These are phyloP conservation scores for Ganoderma sinense DNA, from an alignment of 1,284 basidiomycete genomes.

Conservation along the genomic window DNA sequence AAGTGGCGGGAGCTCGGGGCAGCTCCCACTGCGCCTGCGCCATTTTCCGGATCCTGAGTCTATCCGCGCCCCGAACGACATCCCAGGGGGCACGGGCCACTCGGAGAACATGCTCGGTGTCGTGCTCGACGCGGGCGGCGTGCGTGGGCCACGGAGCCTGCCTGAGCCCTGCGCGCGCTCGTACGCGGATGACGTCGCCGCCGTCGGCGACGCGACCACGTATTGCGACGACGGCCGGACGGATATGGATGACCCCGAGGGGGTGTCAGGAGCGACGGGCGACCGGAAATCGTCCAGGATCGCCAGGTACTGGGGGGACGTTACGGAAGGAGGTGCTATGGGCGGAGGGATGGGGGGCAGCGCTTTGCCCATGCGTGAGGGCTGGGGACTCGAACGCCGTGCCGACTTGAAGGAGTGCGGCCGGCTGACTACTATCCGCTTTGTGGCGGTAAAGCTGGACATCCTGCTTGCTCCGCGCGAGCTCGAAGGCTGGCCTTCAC, in stretches of 20 bases:
- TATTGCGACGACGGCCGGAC: slow-evolving; percentile 14
- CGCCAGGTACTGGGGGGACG: slow-evolving; percentile 19
- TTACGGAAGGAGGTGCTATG: neutral
- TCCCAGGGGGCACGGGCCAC: slow-evolving; percentile 17
- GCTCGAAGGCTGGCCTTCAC: slow-evolving; percentile 17
- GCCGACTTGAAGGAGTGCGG: slow-evolving; percentile 24
- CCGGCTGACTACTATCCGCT: slow-evolving; percentile 24
- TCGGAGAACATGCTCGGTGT: slow-evolving; percentile 19
- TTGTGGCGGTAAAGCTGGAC: slow-evolving; percentile 8
- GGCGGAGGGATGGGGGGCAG: slow-evolving; percentile 9
- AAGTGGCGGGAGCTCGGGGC: slow-evolving; percentile 30
- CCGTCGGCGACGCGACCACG: slow-evolving; percentile 10
- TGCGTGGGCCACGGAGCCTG: slow-evolving; percentile 25
- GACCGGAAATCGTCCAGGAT: slow-evolving; percentile 18
- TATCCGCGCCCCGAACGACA: neutral
- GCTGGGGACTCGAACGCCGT: slow-evolving; percentile 11
- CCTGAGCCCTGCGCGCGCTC: slow-evolving; percentile 24
- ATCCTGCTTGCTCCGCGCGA: slow-evolving; percentile 14
- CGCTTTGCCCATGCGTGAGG: slow-evolving; percentile 11
- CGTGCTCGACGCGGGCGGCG: slow-evolving; percentile 23
- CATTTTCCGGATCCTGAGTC: slow-evolving; percentile 6
- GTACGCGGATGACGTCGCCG: slow-evolving; percentile 15
- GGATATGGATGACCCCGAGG: slow-evolving; percentile 4
- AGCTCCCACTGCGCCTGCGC: slow-evolving; percentile 27
- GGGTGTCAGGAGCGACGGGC: neutral